phyloP scores from a whole-genome alignment of 495 filamentous ascomycete species.

The Thozetella sp. region DNA sequence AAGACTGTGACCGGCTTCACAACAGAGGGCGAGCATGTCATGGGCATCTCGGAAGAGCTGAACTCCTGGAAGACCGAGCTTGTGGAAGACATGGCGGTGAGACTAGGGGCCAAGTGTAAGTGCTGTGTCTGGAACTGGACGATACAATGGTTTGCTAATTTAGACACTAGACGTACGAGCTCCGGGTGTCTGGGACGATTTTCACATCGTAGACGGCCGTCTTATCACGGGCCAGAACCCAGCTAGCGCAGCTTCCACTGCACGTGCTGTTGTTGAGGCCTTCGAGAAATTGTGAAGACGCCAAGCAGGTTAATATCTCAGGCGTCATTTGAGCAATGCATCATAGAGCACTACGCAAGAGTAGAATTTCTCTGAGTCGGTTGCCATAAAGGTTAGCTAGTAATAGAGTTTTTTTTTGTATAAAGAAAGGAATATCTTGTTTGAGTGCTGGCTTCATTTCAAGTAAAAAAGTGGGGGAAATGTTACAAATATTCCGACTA shows the following conservation, averaged over 20 bases:
- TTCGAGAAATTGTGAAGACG: not conserved
- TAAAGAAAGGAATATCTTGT: no score
- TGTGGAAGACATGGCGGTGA: slow-evolving; percentile 29
- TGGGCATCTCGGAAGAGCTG: slow-evolving; percentile 35
- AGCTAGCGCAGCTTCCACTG: not conserved
- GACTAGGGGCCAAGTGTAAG: slow-evolving; percentile 20
- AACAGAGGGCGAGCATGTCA: slow-evolving; percentile 38
- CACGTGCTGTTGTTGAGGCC: not conserved
- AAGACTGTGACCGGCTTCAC: slow-evolving; percentile 48
- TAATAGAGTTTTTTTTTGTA: no score
- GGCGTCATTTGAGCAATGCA: no score
- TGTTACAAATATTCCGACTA: no score
- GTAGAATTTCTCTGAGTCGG: no score
- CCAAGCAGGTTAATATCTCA: no score
- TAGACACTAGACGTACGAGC: not conserved
- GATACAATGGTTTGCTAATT: not conserved
- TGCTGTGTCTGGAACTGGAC: not conserved
- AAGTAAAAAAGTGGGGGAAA: no score
- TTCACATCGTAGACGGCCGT: not conserved
- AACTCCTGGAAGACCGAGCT: slow-evolving; percentile 33
- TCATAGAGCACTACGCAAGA: no score
- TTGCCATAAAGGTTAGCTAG: no score
- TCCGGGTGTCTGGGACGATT: not conserved
- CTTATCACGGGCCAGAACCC: not conserved
- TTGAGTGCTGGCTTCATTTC: no score